Evolutionary conservation across 2,329 filamentous ascomycete species (phyloP), one percentile per base, ranked within the genome.

Genomic region (Colletotrichum nymphaeae): DNA sequence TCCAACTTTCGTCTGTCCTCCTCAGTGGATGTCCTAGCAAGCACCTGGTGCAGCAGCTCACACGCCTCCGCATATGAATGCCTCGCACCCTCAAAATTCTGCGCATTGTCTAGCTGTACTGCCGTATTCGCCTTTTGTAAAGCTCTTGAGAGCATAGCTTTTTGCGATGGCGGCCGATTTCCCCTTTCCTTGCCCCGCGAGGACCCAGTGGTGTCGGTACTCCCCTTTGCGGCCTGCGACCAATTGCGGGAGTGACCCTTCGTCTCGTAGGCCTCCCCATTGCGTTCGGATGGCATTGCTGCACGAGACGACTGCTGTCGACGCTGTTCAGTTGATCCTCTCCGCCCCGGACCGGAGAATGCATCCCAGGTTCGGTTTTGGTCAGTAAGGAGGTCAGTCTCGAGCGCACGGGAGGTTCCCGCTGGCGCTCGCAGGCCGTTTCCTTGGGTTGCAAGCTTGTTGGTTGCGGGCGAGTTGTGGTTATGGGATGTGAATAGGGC

Each of bases 101-200:
- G 94, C 16, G 95, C 95, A 88, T 98, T 98, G 84, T 99, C 97
- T 53, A 99, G 89, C 76, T 98, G 90, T 30, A 99, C 97, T 26
- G 97, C 97, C 14, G 94, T 96, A 80, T 99, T 98, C 63, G 97
- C 97, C 84, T 98, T 98, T 80, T 97, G 93, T 67, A 99, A 86
- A 0, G 97, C 97, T 78, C 94, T 94, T n/a, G 96, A 98, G 46
- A 99, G 88, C 95, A 98, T 98, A 12, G 93, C 94, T 86, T 98
- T 98, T 81, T 98, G 93, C 1, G 93, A 95, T 16, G 90, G 90
- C n/a, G 84, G 84, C 74, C 87, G 87, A 62, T 67, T 75, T 1
- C 74, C 63, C 46, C 84, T 83, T 26, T 83, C 79, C 58, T 78
- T 77, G 42, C 81, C 81, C 53, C 80, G 81, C 26, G 78, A 78